Percentiles rank a stretch among this genome's conserved stretches.
These are phyloP conservation scores for Colletotrichum lindemuthianum DNA, from an alignment of 2,329 filamentous ascomycete genomes.

Conservation along the genomic window DNA sequence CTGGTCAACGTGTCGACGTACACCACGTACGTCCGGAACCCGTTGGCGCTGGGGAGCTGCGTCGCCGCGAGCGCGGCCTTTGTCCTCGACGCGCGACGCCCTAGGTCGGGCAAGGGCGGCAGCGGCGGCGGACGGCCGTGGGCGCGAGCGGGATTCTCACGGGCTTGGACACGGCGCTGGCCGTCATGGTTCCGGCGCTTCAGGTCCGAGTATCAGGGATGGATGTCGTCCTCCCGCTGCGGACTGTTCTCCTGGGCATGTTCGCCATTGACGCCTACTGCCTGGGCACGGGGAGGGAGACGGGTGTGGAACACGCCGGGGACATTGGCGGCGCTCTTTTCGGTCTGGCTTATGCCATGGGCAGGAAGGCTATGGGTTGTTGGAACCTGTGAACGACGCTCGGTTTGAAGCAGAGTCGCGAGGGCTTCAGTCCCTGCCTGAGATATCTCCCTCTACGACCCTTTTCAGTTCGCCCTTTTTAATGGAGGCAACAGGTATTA, in stretches of 20 bases:
- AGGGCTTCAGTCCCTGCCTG: no score
- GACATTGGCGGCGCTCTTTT: slow-evolving; percentile 30
- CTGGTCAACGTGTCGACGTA: slow-evolving; percentile 33
- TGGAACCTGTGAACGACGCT: slow-evolving; percentile 16
- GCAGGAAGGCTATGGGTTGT: slow-evolving; percentile 5
- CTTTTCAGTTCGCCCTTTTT: not conserved
- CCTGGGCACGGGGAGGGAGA: slow-evolving; percentile 23
- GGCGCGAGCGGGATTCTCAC: slow-evolving; percentile 25
- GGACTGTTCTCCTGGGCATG: slow-evolving; percentile 20
- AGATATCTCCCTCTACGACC: not conserved
- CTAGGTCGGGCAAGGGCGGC: not conserved
- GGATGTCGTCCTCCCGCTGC: slow-evolving; percentile 14
- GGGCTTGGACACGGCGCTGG: slow-evolving; percentile 27
- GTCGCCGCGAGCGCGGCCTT: slow-evolving; percentile 16
- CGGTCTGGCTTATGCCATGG: slow-evolving; percentile 23
- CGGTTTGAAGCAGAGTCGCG: no score
- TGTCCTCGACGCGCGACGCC: slow-evolving; percentile 5
- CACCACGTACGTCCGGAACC: slow-evolving; percentile 20
- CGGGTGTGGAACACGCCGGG: slow-evolving; percentile 25
- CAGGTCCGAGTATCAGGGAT: slow-evolving; percentile 28
- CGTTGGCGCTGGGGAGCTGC: slow-evolving; percentile 24
- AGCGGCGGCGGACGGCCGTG: slow-evolving; percentile 15
- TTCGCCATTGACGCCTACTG: slow-evolving; percentile 24
- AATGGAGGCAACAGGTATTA: not conserved
- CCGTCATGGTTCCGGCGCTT: slow-evolving; percentile 23